These are phyloP conservation scores for Xanthoparmelia taractica DNA, from an alignment of 495 filamentous ascomycete species.

Conservation along the genomic window DNA sequence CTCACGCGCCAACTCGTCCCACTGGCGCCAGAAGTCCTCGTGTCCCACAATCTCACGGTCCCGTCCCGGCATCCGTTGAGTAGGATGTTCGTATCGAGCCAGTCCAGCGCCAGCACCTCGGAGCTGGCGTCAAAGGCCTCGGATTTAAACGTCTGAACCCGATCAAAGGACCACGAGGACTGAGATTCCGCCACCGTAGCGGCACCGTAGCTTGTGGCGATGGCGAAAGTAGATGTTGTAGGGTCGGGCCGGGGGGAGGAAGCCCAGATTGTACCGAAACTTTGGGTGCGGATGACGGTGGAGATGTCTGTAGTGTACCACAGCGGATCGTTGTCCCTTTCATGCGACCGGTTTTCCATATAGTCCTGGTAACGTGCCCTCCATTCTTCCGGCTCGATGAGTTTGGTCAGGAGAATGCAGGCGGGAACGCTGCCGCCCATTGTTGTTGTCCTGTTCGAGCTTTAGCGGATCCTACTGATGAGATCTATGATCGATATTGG, in stretches of 20 bases:
- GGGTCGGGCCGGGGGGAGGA: conserved; percentile 11
- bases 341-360: not conserved
- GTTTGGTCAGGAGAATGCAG: not conserved
- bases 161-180: conserved; percentile 5
- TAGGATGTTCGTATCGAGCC: conserved; percentile 11
- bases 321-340: not conserved
- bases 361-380: not conserved
- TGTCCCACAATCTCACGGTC: conserved; percentile 18
- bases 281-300: not conserved
- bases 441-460: not conserved
- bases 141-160: not conserved
- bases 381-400: not conserved
- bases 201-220: conserved; percentile 10
- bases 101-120: conserved; percentile 20
- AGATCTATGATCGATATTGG: too few relatives aligned
- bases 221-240: conserved; percentile 9
- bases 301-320: conserved; percentile 3
- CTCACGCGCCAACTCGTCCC: conserved; percentile 13
- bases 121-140: too few relatives aligned
- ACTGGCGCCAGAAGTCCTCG: conserved; percentile 1
- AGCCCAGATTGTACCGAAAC: conserved; percentile 3
- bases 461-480: not conserved
- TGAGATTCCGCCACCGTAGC: conserved; percentile 5
- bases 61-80: conserved; percentile 14
- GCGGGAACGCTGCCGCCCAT: not conserved